Evolutionary conservation across 208 protist genomes (phyloP), one percentile per base, ranked within the genome.

Genomic region (Porcisia hertigi): DNA sequence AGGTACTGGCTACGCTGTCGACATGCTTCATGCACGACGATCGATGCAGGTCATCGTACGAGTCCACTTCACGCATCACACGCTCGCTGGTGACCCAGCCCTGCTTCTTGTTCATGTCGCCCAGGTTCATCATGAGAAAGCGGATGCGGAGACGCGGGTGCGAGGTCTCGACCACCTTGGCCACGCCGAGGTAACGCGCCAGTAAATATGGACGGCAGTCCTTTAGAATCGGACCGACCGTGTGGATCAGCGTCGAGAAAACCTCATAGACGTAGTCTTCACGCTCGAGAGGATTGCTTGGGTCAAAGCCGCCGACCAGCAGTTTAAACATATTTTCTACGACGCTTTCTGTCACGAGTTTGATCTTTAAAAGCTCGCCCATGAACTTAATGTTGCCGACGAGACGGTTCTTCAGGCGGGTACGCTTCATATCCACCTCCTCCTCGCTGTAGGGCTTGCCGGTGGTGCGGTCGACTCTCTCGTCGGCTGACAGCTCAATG

Each of bases 301-400:
- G 84, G 71, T 87, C 75, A 80, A 92, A 95, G 62, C 77, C 79
- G 71, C 75, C 83, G 18, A 95, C 87, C 43, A 94, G 86, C 20
- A 89, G 72, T 45, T 83, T 73, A 23, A 97, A 81, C 58, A 97
- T 91, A 49, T 87, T 80, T 52, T 85, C 80, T 41, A 97, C 87
- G n/a, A 94, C 78, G 20, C 70, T 53, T 41, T 87, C 86, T 25
- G 84, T 87, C 25, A 97, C 76, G 63, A 97, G 62, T 58, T 88
- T 78, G 23, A 91, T 83, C 54, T 90, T 92, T 77, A 88, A 95
- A 2, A 97, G 89, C 85, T 97, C 88, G 20, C 88, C 91, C 11
- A 95, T 83, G 75, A 97, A 97, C 52, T 92, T 94, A 73, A 94
- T 90, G 81, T 94, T 97, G 65, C 89, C 93, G 14, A 94, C 86